Percentiles rank a stretch among this genome's conserved stretches.
Evolutionary conservation across 2,329 filamentous ascomycete genomes (phyloP).

Genomic region (Diplodia intermedia): DNA sequence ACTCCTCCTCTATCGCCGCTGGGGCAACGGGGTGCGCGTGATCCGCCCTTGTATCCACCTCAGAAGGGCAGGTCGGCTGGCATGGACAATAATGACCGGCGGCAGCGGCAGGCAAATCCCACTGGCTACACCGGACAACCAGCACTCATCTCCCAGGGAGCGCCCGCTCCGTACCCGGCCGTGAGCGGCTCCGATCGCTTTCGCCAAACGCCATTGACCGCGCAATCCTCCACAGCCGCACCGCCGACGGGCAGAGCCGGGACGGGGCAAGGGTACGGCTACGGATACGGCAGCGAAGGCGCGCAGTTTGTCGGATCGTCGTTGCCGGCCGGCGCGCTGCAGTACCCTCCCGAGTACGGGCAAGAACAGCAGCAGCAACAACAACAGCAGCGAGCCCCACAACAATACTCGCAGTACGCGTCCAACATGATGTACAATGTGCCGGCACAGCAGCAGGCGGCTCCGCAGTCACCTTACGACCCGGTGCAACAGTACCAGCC

Average conservation of each 20-base stretch:
- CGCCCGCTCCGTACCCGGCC: conserved; percentile 52
- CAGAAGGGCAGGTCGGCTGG: conserved; percentile 62
- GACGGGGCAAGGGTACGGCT: conserved; percentile 54
- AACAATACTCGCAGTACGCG: conserved; percentile 61
- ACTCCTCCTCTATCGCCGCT: conserved; percentile 69
- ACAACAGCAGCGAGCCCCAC: conserved; percentile 57
- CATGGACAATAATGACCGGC: conserved; percentile 80
- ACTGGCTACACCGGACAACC: conserved; percentile 65
- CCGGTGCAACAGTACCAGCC: conserved; percentile 75
- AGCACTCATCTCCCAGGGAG: conserved; percentile 53
- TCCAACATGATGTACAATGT: conserved; percentile 82
- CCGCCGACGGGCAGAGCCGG: conserved; percentile 49
- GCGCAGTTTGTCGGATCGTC: conserved; percentile 64
- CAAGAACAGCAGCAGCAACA: conserved; percentile 61
- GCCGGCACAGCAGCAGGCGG: conserved; percentile 64
- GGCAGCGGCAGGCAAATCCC: conserved; percentile 77
- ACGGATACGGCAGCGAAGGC: conserved; percentile 64
- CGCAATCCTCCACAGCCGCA: conserved; percentile 50
- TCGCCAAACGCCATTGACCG: conserved; percentile 54
- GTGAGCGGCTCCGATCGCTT: conserved; percentile 57
- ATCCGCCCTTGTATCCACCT: conserved; percentile 64
- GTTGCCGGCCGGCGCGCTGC: conserved; percentile 57
- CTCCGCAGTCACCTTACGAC: conserved; percentile 72
- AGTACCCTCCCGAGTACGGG: conserved; percentile 72
- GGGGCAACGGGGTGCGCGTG: conserved; percentile 65